phyloP scores from a whole-genome alignment of 805 yeast genomes.

The Suhomyces sp. region DNA sequence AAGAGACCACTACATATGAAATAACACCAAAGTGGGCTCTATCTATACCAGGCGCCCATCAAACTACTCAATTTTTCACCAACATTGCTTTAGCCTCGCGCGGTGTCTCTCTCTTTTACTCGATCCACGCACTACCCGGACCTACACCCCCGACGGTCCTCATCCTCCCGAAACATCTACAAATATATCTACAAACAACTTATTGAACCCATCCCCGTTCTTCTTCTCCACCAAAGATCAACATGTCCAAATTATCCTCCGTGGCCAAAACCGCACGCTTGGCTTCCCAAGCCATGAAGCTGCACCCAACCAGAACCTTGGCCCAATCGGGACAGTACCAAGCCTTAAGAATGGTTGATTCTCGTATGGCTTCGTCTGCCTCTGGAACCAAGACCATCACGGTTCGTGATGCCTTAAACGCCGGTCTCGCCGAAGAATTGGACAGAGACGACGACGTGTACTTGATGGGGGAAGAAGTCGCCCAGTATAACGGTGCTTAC shows the following conservation, averaged over 20 bases:
- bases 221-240: neutral
- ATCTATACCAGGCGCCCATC: too few relatives aligned
- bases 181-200: slow-evolving; percentile 4
- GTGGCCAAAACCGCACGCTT: slow-evolving; percentile 46
- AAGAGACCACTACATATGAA: too few relatives aligned
- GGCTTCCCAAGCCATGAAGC: slow-evolving; percentile 37
- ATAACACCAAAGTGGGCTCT: too few relatives aligned
- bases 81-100: too few relatives aligned
- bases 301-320: slow-evolving; percentile 18
- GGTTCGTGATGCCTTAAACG: slow-evolving; percentile 94
- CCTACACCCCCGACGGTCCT: slow-evolving; percentile 27
- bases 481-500: slow-evolving; percentile 99
- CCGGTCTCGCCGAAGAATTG: slow-evolving; percentile 95
- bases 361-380: slow-evolving; percentile 43
- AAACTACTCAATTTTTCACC: too few relatives aligned
- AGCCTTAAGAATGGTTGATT: slow-evolving; percentile 34
- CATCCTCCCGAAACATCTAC: slow-evolving; percentile 31
- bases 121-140: slow-evolving; percentile 11
- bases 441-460: slow-evolving; percentile 93
- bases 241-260: slow-evolving; percentile 25
- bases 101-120: too few relatives aligned
- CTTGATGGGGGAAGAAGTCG: slow-evolving; percentile 98
- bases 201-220: neutral
- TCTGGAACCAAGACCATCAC: slow-evolving; percentile 66
- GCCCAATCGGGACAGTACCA: slow-evolving; percentile 34